Evolutionary conservation across 2,329 filamentous ascomycete species (phyloP).

Genomic region (Trichophyton benhamiae): DNA sequence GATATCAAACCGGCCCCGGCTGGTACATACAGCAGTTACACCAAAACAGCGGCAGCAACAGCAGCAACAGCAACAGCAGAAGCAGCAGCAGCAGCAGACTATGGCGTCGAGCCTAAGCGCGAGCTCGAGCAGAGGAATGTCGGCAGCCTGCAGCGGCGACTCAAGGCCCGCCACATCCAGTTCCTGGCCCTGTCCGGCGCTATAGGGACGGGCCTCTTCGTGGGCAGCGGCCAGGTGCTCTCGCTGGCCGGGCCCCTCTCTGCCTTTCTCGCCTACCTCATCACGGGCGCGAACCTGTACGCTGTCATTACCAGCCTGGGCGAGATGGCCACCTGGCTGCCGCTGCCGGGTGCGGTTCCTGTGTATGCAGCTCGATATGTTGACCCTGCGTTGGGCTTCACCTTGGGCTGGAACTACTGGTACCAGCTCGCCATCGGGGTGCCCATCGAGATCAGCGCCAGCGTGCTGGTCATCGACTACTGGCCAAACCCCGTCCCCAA

Average conservation of each 20-base stretch:
- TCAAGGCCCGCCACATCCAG: conserved; percentile 30
- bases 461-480: conserved; percentile 38
- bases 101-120: not conserved
- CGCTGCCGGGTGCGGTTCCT: conserved; percentile 37
- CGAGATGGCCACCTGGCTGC: conserved; percentile 31
- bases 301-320: conserved; percentile 34
- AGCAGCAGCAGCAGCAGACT: not conserved
- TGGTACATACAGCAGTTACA: not conserved
- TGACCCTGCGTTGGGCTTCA: conserved; percentile 30
- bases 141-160: conserved; percentile 17
- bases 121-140: not conserved
- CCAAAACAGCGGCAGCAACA: not conserved
- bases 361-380: conserved; percentile 35
- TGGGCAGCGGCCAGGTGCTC: conserved; percentile 25
- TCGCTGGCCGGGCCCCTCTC: conserved; percentile 24
- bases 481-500: conserved; percentile 16
- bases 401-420: conserved; percentile 43
- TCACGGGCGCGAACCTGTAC: conserved; percentile 37
- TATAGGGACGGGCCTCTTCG: conserved; percentile 26
- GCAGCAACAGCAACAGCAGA: not conserved
- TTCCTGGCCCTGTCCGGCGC: conserved; percentile 28
- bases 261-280: conserved; percentile 24
- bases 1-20: too few relatives aligned
- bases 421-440: conserved; percentile 40
- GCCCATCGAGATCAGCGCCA: conserved; percentile 38